Evolutionary conservation across 768 basidiomycete genomes (phyloP).

Genomic region (Auriculariales sp.): DNA sequence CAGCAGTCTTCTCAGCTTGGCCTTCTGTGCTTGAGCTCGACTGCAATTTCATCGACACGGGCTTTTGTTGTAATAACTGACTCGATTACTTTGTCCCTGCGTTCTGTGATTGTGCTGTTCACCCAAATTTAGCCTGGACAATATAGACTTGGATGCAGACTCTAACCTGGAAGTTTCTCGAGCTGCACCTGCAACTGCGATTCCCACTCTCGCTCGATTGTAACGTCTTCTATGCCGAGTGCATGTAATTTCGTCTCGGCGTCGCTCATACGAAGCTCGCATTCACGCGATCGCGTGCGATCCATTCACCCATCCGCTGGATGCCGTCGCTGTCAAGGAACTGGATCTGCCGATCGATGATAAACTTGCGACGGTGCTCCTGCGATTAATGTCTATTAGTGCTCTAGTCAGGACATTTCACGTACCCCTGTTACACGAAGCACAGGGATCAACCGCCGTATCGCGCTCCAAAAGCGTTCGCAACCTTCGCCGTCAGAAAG

Average conservation of each 20-base stretch:
- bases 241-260: neutral
- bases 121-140: too few species aligned
- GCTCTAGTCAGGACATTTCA: neutral
- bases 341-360: neutral
- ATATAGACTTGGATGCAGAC: too few species aligned
- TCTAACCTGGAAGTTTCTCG: neutral
- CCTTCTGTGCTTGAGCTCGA: neutral
- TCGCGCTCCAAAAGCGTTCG: slow-evolving; percentile 19
- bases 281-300: too few species aligned
- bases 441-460: slow-evolving; percentile 21
- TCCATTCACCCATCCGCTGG: too few species aligned
- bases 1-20: neutral
- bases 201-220: neutral
- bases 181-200: neutral
- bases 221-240: neutral
- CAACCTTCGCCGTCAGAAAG: slow-evolving; percentile 22
- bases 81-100: neutral
- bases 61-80: neutral
- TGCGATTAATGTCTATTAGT: neutral
- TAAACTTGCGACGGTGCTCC: neutral
- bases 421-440: slow-evolving; percentile 19
- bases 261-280: neutral
- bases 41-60: neutral
- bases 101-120: neutral
- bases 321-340: neutral